Percentiles rank a stretch among this genome's conserved stretches.
phyloP scores from a whole-genome alignment of 2,329 filamentous ascomycete species.

The Cytospora piceicola region DNA sequence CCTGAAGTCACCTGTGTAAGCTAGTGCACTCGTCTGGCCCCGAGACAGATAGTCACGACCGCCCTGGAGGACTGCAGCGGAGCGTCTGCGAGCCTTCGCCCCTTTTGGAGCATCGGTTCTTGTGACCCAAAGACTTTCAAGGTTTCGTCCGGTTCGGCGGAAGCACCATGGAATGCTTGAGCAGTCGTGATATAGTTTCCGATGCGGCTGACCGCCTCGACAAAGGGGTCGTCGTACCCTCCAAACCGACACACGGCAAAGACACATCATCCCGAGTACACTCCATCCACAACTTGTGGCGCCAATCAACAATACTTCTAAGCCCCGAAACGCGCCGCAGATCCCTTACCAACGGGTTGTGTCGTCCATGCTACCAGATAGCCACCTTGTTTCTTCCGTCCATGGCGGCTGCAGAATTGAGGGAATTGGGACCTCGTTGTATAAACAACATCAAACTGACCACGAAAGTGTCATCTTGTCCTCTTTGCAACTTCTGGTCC shows the following conservation, averaged over 20 bases:
- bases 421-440: not conserved
- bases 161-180: not conserved
- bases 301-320: not conserved
- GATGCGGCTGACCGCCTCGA: not conserved
- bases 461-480: not conserved
- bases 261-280: not conserved
- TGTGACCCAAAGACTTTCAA: not conserved
- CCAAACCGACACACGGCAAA: not conserved
- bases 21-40: not conserved
- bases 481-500: slow-evolving; percentile 7
- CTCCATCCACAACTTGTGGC: not conserved
- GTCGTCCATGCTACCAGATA: slow-evolving; percentile 5
- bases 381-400: not conserved
- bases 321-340: not conserved
- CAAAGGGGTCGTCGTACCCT: not conserved
- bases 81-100: not conserved
- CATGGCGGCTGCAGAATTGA: not conserved
- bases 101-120: not conserved
- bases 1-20: not conserved
- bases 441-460: slow-evolving; percentile 11
- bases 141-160: not conserved
- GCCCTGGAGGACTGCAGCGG: not conserved
- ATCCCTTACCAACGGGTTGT: not conserved
- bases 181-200: not conserved
- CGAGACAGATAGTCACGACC: not conserved